Conservation (phyloP, 805 yeast species). For the Schwanniomyces polymorphus region DNA sequence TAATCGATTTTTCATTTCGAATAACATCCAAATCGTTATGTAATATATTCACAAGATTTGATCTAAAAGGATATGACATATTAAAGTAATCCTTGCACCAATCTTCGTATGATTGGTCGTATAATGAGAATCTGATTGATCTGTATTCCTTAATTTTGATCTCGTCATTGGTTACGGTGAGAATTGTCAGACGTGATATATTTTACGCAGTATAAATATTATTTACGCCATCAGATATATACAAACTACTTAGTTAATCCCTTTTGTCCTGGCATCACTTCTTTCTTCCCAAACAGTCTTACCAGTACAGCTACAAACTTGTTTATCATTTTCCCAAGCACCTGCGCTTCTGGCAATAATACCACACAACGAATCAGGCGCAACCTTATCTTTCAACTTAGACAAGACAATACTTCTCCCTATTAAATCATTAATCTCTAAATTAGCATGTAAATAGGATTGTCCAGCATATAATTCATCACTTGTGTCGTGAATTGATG, state of each 20-base stretch:
- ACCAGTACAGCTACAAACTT: conserved; percentile 92
- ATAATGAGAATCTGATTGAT: no score
- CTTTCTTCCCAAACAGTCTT: conserved; percentile 97
- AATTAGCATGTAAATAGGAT: conserved; percentile 37
- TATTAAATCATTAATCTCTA: conserved; percentile 59
- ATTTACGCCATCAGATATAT: background rate
- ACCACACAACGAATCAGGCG: conserved; percentile 61
- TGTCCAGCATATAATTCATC: conserved; percentile 32
- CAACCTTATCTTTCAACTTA: conserved; percentile 33
- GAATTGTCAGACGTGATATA: background rate
- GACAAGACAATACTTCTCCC: conserved; percentile 67
- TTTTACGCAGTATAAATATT: background rate
- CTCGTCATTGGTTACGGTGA: background rate
- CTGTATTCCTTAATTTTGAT: background rate
- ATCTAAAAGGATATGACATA: conserved; percentile 2
- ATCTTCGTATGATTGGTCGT: background rate
- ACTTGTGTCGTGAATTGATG: conserved; percentile 15
- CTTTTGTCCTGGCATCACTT: conserved; percentile 65
- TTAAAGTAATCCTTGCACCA: background rate
- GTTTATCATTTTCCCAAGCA: conserved; percentile 92
- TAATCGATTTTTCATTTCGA: conserved; percentile 17
- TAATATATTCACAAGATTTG: conserved; percentile 13
- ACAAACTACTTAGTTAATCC: conserved; percentile 21
- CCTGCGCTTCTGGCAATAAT: conserved; percentile 97
- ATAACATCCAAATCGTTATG: conserved; percentile 24